Evolutionary conservation across 2,329 filamentous ascomycete genomes (phyloP).

Genomic region (Cladosporium austrohemisphaericum): DNA sequence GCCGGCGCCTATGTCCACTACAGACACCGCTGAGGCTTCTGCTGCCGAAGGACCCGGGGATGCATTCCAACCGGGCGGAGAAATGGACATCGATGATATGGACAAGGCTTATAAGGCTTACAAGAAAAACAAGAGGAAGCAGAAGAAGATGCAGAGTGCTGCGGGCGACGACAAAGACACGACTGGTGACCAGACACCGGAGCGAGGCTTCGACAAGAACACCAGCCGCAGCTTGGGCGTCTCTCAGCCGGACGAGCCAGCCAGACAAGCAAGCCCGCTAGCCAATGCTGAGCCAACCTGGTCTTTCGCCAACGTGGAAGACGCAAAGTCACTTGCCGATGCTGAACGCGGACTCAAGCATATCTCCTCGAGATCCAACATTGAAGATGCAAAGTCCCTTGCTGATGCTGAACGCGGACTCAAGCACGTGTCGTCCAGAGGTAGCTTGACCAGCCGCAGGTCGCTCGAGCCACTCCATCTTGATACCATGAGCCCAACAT

Average conservation of each 20-base stretch:
- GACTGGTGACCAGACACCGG: background rate
- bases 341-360: background rate
- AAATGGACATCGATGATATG: slow-evolving; percentile 35
- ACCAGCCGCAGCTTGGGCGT: background rate
- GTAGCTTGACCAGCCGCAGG: slow-evolving; percentile 29
- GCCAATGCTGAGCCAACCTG: slow-evolving; percentile 17
- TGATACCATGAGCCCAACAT: slow-evolving; percentile 20
- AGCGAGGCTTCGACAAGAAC: background rate
- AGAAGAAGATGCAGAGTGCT: slow-evolving; percentile 27
- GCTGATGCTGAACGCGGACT: background rate
- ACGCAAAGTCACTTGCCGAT: slow-evolving; percentile 17
- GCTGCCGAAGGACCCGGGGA: background rate
- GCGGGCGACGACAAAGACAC: background rate
- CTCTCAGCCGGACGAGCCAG: background rate
- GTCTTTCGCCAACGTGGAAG: slow-evolving; percentile 19
- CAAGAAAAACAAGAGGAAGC: slow-evolving; percentile 32
- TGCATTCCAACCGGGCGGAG: slow-evolving; percentile 20
- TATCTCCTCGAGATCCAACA: no score
- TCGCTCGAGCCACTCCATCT: slow-evolving; percentile 31
- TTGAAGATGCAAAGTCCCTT: slow-evolving; percentile 19
- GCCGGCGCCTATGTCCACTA: slow-evolving; percentile 1
- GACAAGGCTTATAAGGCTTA: slow-evolving; percentile 31
- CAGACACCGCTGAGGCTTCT: slow-evolving; percentile 12
- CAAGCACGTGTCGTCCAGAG: no score
- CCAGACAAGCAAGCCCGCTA: slow-evolving; percentile 8